Base-by-base conservation (phyloP, 257 asterid species). In the Fraxinus quadrangulata region DNA sequence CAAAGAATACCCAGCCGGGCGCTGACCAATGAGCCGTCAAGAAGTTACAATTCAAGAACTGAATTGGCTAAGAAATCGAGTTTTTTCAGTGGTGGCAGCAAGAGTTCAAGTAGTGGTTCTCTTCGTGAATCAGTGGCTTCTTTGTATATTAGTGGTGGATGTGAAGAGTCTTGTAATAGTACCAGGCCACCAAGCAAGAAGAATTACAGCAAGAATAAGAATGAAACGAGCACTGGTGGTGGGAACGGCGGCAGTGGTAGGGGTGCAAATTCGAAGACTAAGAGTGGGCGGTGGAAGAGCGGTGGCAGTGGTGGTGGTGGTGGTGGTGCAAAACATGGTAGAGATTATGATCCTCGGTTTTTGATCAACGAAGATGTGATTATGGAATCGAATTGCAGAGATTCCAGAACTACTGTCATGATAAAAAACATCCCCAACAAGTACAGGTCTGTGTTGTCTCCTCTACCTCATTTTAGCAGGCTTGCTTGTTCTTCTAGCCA, bases 391-490 rank as follows among this genome's bases (percentile, higher is more conserved):
- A 84, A 86, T 78, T 81, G 86, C 84, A 83, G 81, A 73, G 99
- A 96, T 85, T 40, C 84, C 0, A 88, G 99, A 89, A 96, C 99
- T 36, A 93, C 98, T 72, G 93, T 96, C 78, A 96, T 96, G 99
- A 93, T 96, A 5, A 96, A 93, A 39, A 96, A 96, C 93, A 96
- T 96, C 72, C 99, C 99, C 23, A 96, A 96, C 86, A 96, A 96
- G 86, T 96, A 96, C 91, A 96, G 97, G 99, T 96, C 63, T 31
- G 70, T 45, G 39, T 79, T 19, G 61, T 71, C 78, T 47, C 14
- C 47, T 69, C 59, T 66, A 26, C 23, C 28, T 74, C 49, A 40
- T 40, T 40, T 40, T 40, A 40, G 49, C 49, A 40, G 49, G 49
- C 40, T 86, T 84, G 82, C 84, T 84, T 85, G 79, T 37, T 84